Evolutionary conservation across 208 protist genomes (phyloP), one percentile per base, ranked within the genome.

Genomic region (Herpetomonas tarakana): DNA sequence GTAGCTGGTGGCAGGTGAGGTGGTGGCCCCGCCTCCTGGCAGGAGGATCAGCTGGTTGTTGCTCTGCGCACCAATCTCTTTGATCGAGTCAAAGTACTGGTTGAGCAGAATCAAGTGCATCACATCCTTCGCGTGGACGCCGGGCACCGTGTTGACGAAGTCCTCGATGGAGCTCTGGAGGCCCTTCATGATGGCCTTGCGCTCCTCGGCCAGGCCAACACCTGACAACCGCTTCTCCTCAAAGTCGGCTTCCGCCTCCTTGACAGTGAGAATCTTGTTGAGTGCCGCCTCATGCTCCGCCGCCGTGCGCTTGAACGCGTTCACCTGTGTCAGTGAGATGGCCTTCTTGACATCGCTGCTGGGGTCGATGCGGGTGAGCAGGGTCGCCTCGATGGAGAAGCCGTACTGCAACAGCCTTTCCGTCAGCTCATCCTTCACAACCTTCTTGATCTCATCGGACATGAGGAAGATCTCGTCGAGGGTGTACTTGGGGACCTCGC

Each of bases 21-120:
- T n/a, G n/a, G n/a, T n/a, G n/a, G n/a, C n/a, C n/a, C n/a, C n/a
- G n/a, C n/a, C n/a, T n/a, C 62, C 72, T 0, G 81, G 81, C 47
- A 91, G 52, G 35, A 91, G 28, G 19, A 91, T 70, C 12, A 91
- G 60, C 11, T 68, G 46, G 57, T 78, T 88, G 1, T 73, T 65
- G 22, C 38, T 44, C 1, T 70, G 53, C 4, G 45, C 50, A 14
- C 81, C 84, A 6, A 92, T 73, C 28, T 86, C 86, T 63, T 92
- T 92, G 74, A 92, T 70, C 46, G 86, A 66, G 57, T 92, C 83
- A 57, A 90, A 92, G 75, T 90, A 90, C 68, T 92, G 86, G 47
- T 88, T 92, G 53, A 92, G 65, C 29, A 92, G 62, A 1, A 90
- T 59, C 57, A 92, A 65, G 47, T 86, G 76, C 79, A 90, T 86